Conservation (phyloP, 129 eudicot genomes). For the Arctium lappa region DNA sequence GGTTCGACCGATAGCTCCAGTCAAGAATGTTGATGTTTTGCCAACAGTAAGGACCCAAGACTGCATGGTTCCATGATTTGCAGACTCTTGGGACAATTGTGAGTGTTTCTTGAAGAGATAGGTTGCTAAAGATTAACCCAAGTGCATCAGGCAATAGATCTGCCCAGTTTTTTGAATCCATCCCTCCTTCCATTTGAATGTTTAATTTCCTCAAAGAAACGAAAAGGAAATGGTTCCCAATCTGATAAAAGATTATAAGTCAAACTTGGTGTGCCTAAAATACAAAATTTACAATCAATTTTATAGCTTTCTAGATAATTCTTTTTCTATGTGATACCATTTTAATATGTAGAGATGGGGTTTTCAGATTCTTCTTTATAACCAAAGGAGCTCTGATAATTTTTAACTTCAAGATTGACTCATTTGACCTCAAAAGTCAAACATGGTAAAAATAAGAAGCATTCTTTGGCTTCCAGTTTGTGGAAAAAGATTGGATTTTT, state of each 20-base stretch:
- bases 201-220: not conserved
- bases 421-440: constrained; percentile 12
- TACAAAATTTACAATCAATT: not conserved
- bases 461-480: constrained; percentile 1
- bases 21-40: constrained; percentile 71
- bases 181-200: constrained; percentile 43
- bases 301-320: constrained; percentile 7
- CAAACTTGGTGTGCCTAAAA: constrained; percentile 1
- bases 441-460: not conserved
- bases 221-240: not conserved
- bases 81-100: constrained; percentile 65
- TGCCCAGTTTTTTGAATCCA: constrained; percentile 34
- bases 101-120: constrained; percentile 55
- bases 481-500: constrained; percentile 4
- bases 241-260: not conserved
- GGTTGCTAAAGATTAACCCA: constrained; percentile 56
- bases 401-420: not conserved
- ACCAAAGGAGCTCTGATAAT: not conserved
- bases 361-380: not conserved
- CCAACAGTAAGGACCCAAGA: constrained; percentile 75
- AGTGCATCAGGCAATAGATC: constrained; percentile 72
- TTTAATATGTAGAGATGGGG: not conserved
- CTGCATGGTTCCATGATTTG: constrained; percentile 68
- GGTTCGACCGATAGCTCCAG: constrained; percentile 48
- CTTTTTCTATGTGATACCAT: not conserved